A percentile compares a stretch with the other conserved stretches of the same genome.
These are phyloP conservation scores for Trichosporon sp. DNA, from an alignment of 1,284 basidiomycete genomes.

Conservation along the genomic window DNA sequence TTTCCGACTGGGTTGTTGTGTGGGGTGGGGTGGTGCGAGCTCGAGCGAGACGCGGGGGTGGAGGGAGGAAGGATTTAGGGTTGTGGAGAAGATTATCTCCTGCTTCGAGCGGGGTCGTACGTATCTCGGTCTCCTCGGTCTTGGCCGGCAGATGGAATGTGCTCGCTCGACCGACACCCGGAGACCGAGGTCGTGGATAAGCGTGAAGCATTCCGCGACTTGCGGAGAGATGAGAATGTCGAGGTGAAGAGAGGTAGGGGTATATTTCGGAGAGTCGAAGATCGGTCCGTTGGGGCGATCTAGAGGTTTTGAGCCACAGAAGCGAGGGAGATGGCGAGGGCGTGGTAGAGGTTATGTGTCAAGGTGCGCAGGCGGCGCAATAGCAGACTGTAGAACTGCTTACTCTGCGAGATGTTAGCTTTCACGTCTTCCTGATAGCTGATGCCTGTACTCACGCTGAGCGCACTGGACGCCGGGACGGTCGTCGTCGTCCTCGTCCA, in stretches of 20 bases:
- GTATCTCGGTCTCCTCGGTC: no score
- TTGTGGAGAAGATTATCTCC: neutral
- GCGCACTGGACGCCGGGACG: constrained; percentile 51
- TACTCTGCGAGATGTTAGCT: constrained; percentile 19
- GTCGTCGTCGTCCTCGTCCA: constrained; percentile 52
- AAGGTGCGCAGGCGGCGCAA: neutral
- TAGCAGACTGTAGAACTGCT: neutral
- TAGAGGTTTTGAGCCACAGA: neutral
- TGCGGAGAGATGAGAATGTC: neutral
- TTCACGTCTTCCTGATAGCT: neutral
- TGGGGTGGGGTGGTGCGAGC: neutral
- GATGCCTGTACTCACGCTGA: constrained; percentile 43
- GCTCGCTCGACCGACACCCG: neutral
- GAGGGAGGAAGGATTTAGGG: neutral
- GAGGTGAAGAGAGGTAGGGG: neutral
- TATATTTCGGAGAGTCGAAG: neutral
- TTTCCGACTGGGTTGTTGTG: neutral
- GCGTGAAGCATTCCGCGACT: neutral
- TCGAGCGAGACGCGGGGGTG: no score
- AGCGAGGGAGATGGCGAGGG: neutral
- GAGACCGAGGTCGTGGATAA: neutral
- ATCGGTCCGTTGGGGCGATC: neutral
- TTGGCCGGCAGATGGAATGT: neutral
- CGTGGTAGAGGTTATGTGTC: neutral
- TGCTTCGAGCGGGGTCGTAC: neutral